Percentiles rank a stretch among this genome's conserved stretches.
These are phyloP conservation scores for Orychophragmus violaceus DNA, from an alignment of 345 rosid species.

Conservation along the genomic window DNA sequence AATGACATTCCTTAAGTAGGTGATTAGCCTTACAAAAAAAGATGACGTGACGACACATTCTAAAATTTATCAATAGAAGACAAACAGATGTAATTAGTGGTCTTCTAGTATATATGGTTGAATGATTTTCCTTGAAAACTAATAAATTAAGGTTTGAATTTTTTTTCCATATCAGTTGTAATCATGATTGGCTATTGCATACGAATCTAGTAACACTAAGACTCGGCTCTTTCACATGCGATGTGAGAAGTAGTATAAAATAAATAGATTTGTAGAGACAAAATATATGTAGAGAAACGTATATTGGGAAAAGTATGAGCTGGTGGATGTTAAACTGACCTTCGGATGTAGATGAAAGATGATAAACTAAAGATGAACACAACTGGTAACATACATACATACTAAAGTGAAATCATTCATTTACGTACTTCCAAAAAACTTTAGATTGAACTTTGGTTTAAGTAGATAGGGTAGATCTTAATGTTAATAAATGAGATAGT, in stretches of 20 bases:
- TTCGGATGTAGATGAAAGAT: neutral
- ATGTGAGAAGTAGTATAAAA: neutral
- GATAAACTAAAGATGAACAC: neutral
- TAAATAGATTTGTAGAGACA: neutral
- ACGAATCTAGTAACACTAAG: neutral
- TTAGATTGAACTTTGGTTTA: constrained; percentile 1
- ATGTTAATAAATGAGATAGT: neutral
- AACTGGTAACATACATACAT: neutral
- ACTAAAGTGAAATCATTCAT: neutral
- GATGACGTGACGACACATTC: neutral
- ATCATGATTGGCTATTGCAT: neutral
- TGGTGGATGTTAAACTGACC: neutral
- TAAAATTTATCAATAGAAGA: neutral
- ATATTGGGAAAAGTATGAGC: neutral
- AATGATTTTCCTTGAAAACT: neutral
- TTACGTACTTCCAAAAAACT: neutral
- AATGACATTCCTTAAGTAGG: neutral
- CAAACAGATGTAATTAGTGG: neutral
- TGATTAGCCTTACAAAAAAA: neutral
- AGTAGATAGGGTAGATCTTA: neutral
- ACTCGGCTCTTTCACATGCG: neutral
- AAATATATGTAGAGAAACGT: neutral
- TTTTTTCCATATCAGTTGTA: neutral
- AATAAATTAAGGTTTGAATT: neutral
- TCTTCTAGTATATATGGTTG: neutral